Conservation (phyloP, 345 rosid genomes). For the Laguncularia racemosa region DNA sequence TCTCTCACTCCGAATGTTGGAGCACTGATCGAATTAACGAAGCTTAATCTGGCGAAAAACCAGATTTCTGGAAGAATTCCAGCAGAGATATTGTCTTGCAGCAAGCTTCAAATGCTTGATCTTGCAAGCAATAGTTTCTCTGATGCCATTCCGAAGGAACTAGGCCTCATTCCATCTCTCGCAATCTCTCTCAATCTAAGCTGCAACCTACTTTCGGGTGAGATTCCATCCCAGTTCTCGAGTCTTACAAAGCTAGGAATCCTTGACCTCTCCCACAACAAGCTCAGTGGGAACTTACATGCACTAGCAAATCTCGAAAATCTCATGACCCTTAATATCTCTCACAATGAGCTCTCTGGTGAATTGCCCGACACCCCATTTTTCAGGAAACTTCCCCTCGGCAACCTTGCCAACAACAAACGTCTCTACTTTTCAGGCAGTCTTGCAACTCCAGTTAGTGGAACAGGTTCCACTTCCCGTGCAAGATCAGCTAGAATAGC, state of each 20-base stretch:
- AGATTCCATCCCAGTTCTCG: slow-evolving; percentile 64
- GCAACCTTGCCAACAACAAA: slow-evolving; percentile 58
- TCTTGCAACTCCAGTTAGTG: slow-evolving; percentile 30
- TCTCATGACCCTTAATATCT: slow-evolving; percentile 82
- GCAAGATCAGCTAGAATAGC: slow-evolving; percentile 39
- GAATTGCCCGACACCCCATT: slow-evolving; percentile 75
- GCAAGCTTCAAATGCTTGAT: slow-evolving; percentile 67
- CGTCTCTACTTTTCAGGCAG: slow-evolving; percentile 49
- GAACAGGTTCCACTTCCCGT: slow-evolving; percentile 16
- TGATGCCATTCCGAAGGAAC: slow-evolving; percentile 67
- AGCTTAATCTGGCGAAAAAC: slow-evolving; percentile 67
- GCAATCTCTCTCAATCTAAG: slow-evolving; percentile 90
- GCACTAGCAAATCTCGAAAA: slow-evolving; percentile 60
- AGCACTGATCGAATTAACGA: slow-evolving; percentile 55
- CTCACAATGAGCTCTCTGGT: slow-evolving; percentile 87
- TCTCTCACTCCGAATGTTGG: slow-evolving; percentile 46
- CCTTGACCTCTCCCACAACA: slow-evolving; percentile 91
- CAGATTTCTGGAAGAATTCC: slow-evolving; percentile 68
- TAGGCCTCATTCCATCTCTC: slow-evolving; percentile 69
- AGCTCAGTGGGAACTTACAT: slow-evolving; percentile 49
- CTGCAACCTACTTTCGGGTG: slow-evolving; percentile 60
- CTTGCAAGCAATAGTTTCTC: slow-evolving; percentile 67
- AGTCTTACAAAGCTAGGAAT: slow-evolving; percentile 65
- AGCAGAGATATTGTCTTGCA: slow-evolving; percentile 58
- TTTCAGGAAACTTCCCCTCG: slow-evolving; percentile 64